Percentiles rank a stretch among this genome's conserved stretches.
phyloP scores from a whole-genome alignment of 371 early-diverging fungal species.

The Mortierella polycephala region DNA sequence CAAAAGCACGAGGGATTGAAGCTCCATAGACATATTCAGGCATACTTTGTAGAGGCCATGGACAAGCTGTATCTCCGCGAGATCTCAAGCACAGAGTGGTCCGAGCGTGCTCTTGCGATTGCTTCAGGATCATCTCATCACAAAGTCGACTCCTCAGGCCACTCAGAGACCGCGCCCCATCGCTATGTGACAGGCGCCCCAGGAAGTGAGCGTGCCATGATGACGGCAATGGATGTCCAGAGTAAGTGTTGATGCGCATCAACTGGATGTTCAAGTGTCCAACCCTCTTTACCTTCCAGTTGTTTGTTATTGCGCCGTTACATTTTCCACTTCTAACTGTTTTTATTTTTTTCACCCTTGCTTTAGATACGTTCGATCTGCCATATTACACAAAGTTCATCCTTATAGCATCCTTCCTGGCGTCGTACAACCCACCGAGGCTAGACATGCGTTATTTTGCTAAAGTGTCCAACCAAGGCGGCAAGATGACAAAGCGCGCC shows the following conservation, averaged over 20 bases:
- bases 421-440: slow-evolving; percentile 92
- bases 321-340: slow-evolving; percentile 2
- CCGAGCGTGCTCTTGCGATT: slow-evolving; percentile 54
- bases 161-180: background rate
- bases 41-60: slow-evolving; percentile 80
- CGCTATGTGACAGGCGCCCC: slow-evolving; percentile 12
- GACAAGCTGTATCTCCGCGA: slow-evolving; percentile 88
- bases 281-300: background rate
- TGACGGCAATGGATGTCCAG: slow-evolving; percentile 38
- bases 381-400: slow-evolving; percentile 87
- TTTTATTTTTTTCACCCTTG: background rate
- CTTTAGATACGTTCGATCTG: slow-evolving; percentile 66
- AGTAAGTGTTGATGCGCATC: slow-evolving; percentile 15
- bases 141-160: background rate
- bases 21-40: slow-evolving; percentile 77
- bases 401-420: slow-evolving; percentile 88
- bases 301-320: background rate
- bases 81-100: slow-evolving; percentile 87
- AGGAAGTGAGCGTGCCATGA: slow-evolving; percentile 37
- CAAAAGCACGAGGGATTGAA: slow-evolving; percentile 69
- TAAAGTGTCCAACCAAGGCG: slow-evolving; percentile 62
- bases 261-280: background rate
- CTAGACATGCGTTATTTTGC: slow-evolving; percentile 90
- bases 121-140: slow-evolving; percentile 6
- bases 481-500: slow-evolving; percentile 63